A percentile compares a stretch with the other conserved stretches of the same genome.
Evolutionary conservation across 768 basidiomycete genomes (phyloP).

Genomic region (Pleurotus eryngii): DNA sequence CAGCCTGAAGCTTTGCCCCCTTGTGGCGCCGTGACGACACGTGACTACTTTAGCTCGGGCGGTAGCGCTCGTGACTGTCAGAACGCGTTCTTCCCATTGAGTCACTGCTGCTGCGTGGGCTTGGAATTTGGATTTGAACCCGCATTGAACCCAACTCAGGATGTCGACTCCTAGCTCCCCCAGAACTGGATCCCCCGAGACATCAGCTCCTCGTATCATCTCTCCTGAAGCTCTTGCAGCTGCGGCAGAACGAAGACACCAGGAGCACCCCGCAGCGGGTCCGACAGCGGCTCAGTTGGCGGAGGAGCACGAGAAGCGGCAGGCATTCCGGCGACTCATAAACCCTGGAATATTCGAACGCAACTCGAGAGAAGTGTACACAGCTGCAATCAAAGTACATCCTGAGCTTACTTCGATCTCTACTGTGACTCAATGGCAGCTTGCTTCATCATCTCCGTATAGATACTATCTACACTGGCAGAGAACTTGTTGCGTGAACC

Average conservation of each 20-base stretch:
- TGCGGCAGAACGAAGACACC: constrained; percentile 42
- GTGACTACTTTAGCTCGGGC: no score
- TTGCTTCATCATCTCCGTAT: constrained; percentile 15
- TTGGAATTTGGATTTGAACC: not conserved
- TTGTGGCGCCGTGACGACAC: no score
- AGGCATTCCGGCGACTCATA: constrained; percentile 70
- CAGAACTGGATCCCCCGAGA: not conserved
- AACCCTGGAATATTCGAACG: constrained; percentile 77
- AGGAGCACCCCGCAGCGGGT: constrained; percentile 24
- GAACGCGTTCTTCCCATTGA: not conserved
- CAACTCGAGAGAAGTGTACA: constrained; percentile 58
- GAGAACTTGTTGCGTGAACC: constrained; percentile 76
- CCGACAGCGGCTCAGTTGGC: constrained; percentile 35
- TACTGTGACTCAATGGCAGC: constrained; percentile 13
- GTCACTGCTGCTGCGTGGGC: not conserved
- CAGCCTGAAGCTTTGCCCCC: no score
- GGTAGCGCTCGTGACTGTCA: not conserved
- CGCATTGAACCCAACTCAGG: not conserved
- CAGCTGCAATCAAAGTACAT: constrained; percentile 62
- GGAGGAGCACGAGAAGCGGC: constrained; percentile 63
- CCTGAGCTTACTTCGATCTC: constrained; percentile 12
- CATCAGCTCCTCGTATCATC: constrained; percentile 9
- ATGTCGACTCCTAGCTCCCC: constrained; percentile 1
- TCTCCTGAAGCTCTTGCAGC: constrained; percentile 38
- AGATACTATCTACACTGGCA: constrained; percentile 67